Evolutionary conservation across 2,329 filamentous ascomycete genomes (phyloP), one percentile per base, ranked within the genome.

Genomic region (Fonsecaea multimorphosa): DNA sequence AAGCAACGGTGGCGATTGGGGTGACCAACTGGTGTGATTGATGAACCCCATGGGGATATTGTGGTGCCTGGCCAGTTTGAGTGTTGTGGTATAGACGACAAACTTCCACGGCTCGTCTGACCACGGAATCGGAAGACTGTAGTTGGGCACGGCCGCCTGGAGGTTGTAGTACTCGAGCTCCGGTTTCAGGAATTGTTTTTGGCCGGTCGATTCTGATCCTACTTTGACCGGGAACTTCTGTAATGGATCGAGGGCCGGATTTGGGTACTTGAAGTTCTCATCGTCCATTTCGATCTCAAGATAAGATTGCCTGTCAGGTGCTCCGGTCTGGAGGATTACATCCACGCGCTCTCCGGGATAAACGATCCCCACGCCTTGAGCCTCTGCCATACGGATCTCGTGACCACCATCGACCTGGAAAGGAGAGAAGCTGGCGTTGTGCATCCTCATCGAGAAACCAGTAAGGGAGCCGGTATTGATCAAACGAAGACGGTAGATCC

Each of bases 391-490:
- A 2, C 76, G 70, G 0, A 80, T 74, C 19, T 73, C 68, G 40
- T 77, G 73, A 3, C 78, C 79, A 29, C 77, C 78, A 66, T 79
- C 79, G 52, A 83, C 76, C 57, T 77, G 81, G 64, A 85, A 76
- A 63, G 82, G 82, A 2, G 71, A 72, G 19, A 80, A 62, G 1
- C 68, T 64, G 16, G 74, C 72, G 36, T 74, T 72, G 5, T 73
- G 68, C 34, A 80, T 75, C 0, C 67, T 59, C 1, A 82, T 66
- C 2, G 74, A 77, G 67, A 84, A 82, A 22, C 77, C 78, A 0
- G 80, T 81, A 75, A 93, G 92, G 12, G 90, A 89, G 16, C 88
- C 90, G 9, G 92, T 87, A 72, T 93, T 93, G 73, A 91, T 82
- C 70, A 92, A 79, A 29, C 88, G 88, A 71, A 94, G 82, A 16